These are phyloP conservation scores for Rheum nobile DNA, from an alignment of 148 eudicot genomes.

Conservation along the genomic window DNA sequence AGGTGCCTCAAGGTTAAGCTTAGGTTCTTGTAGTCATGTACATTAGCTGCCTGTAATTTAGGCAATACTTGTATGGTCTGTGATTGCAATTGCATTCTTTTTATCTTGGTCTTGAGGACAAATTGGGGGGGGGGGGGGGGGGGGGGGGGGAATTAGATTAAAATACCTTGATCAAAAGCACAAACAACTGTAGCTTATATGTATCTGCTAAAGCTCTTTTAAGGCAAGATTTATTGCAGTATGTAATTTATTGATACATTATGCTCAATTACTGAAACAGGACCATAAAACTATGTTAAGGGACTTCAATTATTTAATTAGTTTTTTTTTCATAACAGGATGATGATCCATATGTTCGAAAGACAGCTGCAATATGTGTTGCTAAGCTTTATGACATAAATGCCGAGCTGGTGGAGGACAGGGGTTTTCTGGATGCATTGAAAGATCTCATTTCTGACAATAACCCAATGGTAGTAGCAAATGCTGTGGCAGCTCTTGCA, in stretches of 20 bases:
- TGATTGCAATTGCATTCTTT: not conserved
- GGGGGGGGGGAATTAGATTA: not conserved
- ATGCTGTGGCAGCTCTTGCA: slow-evolving; percentile 98
- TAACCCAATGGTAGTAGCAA: slow-evolving; percentile 99
- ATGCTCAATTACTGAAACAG: not conserved
- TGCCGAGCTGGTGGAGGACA: slow-evolving; percentile 98
- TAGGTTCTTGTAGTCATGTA: not conserved
- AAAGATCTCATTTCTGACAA: slow-evolving; percentile 98
- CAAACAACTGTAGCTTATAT: not conserved
- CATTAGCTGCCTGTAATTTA: not conserved
- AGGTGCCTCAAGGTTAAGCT: slow-evolving; percentile 83
- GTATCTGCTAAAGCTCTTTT: not conserved
- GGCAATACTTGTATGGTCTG: not conserved
- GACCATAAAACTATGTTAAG: not conserved
- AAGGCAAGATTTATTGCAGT: not conserved
- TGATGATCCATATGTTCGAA: slow-evolving; percentile 99
- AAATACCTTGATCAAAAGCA: not conserved
- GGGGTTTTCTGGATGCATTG: slow-evolving; percentile 91
- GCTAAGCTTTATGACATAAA: slow-evolving; percentile 97
- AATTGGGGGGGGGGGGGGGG: not conserved
- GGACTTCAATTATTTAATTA: not conserved
- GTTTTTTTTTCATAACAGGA: slow-evolving; percentile 34
- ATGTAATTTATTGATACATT: not conserved
- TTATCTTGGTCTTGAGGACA: not conserved
- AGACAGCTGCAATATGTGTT: slow-evolving; percentile 99